Base-by-base conservation (phyloP, 768 basidiomycete species). In the Lanmaoa rubissima region DNA sequence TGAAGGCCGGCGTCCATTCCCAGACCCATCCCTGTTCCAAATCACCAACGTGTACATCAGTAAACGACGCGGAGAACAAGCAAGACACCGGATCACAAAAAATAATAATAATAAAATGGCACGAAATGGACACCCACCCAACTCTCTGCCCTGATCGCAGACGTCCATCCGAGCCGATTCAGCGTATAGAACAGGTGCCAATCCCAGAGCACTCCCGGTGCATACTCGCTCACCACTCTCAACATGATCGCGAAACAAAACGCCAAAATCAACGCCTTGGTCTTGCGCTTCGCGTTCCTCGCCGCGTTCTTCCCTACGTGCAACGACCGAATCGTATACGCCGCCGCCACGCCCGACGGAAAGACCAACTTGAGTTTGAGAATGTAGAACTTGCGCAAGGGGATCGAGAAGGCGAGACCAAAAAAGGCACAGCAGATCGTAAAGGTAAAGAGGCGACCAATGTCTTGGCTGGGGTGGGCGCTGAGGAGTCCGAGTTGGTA, bases 131-230 rank as follows among this genome's bases (percentile, higher is more conserved):
- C 19, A 62, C 79, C 19, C 58, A 81, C 81, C 81, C 83, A 85
- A 26, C 83, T 83, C 50, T 85, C 85, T 48, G 83, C 69, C 14
- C 72, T 72, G 59, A 86, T 85, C 65, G 84, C 83, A 60, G 78
- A 76, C 11, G 78, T 80, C 74, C 82, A 84, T n/a, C 82, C 84
- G 26, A 84, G 61, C 42, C 81, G 75, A 67, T 77, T 83, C 21
- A 84, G 73, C 16, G 80, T 80, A 80, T 83, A 85, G 54, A 82
- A 83, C 50, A 83, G 76, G 60, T 86, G 84, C 84, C 83, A 86
- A 63, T 86, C 84, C 62, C 77, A 84, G 17, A 80, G 65, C 34
- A 86, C 61, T n/a, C 84, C 84, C 26, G 84, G 85, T 14, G 81
- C 79, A 68, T 86, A 85, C 39, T 79, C 79, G 49, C 78, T 76